phyloP scores from a whole-genome alignment of 805 yeast species.

The Jamesozyma hellenica region DNA sequence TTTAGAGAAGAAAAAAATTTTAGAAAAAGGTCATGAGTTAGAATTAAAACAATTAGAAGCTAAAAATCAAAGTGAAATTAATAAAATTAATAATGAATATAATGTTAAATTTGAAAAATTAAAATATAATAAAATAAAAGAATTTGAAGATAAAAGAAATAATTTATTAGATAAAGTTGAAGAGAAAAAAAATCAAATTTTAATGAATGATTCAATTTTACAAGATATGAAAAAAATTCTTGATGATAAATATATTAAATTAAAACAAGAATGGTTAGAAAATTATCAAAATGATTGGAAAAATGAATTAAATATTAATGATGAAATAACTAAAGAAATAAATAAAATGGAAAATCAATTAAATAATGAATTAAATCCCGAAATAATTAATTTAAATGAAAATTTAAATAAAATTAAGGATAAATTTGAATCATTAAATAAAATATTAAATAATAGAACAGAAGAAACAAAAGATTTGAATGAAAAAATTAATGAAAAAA shows the following conservation, averaged over 20 bases:
- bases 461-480: conserved; percentile 21
- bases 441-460: conserved; percentile 18
- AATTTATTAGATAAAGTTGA: conserved; percentile 23
- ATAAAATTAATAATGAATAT: conserved; percentile 29
- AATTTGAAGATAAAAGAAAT: conserved; percentile 26
- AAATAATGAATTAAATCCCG: conserved; percentile 8
- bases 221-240: conserved; percentile 12
- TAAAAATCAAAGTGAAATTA: conserved; percentile 32
- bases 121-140: conserved; percentile 28
- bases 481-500: conserved; percentile 17
- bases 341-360: conserved; percentile 13
- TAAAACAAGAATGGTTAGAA: conserved; percentile 20
- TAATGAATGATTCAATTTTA: conserved; percentile 15
- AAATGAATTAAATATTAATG: conserved; percentile 25
- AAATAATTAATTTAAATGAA: conserved; percentile 7
- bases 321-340: conserved; percentile 17
- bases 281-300: conserved; percentile 22
- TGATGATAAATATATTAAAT: conserved; percentile 9
- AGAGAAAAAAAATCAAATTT: conserved; percentile 20
- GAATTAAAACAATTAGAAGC: conserved; percentile 27
- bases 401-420: conserved; percentile 8
- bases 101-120: conserved; percentile 32
- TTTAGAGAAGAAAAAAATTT: conserved; percentile 15
- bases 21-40: conserved; percentile 28
- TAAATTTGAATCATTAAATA: conserved; percentile 13